Evolutionary conservation across 2,329 filamentous ascomycete genomes (phyloP), one percentile per base, ranked within the genome.

Genomic region (Colletotrichum australisinense): DNA sequence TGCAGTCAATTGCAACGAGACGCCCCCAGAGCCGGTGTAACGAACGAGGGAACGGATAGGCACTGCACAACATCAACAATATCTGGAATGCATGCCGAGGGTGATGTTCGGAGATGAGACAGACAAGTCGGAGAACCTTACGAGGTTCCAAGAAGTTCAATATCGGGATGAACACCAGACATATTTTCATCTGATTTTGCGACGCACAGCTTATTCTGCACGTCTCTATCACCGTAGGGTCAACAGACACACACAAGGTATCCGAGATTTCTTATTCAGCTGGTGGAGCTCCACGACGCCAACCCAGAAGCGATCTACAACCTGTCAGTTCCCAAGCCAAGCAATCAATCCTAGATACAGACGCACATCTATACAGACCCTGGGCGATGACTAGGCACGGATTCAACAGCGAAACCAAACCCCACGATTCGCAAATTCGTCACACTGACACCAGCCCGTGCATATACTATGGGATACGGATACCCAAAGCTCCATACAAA

Each of bases 101-200:
- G 28, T 26, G 56, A 28, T 30, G 57, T 60, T 60, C 62, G 60
- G 62, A 26, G 42, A 28, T 26, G 63, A 72, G 46, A 67, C 57
- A 52, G 26, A 16, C 26, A 59, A 24, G 30, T 19, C 12, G 8
- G 14, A 52, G 52, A 19, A 7, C 42, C 42, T 49, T 49, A 8
- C 19, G 2, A 49, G 42, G 42, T 22, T 49, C 8, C 42, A n/a
- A n/a, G 19, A n/a, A 7, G 1, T n/a, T 11, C 42, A n/a, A 49
- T 49, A 19, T 49, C n/a, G 42, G 9, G 42, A 49, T 49, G 42
- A 12, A 49, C 16, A 49, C 42, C 19, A 49, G 19, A 49, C 42
- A 19, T 1, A 49, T n/a, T n/a, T 22, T n/a, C 19, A 19, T 49
- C 42, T 11, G 42, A 49, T n/a, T 5, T 49, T 7, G n/a, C 19